Conservation (phyloP, 768 basidiomycete species). For the Hysterangium stoloniferum region DNA sequence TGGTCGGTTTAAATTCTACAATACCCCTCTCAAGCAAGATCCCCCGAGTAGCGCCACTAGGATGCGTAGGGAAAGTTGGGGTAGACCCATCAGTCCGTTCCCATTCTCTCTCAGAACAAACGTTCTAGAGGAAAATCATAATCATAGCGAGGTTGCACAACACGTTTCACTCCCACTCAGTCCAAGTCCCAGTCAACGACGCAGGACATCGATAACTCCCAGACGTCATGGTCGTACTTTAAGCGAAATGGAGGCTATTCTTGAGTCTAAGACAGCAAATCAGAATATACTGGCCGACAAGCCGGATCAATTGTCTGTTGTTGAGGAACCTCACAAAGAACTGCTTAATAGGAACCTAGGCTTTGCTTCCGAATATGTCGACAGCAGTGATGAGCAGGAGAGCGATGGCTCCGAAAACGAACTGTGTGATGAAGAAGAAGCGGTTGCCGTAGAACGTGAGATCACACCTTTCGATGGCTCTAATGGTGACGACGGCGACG, state of each 20-base stretch:
- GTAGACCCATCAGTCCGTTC: slow-evolving; percentile 60
- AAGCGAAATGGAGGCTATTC: slow-evolving; percentile 2
- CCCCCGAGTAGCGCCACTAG: slow-evolving; percentile 52
- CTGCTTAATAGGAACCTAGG: slow-evolving; percentile 14
- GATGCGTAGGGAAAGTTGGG: slow-evolving; percentile 50
- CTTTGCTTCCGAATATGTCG: slow-evolving; percentile 14
- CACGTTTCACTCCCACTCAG: no score
- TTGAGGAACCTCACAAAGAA: slow-evolving; percentile 1
- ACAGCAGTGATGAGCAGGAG: slow-evolving; percentile 21
- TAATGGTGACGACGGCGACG: no score
- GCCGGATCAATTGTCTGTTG: background rate
- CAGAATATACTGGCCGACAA: no score
- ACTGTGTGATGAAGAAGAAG: slow-evolving; percentile 34
- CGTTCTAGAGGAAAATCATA: no score
- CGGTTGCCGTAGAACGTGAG: no score
- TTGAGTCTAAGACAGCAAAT: no score
- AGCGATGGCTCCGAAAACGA: slow-evolving; percentile 26
- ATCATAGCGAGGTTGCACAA: no score
- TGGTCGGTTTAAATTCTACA: slow-evolving; percentile 49
- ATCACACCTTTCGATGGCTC: no score
- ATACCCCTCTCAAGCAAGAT: slow-evolving; percentile 55
- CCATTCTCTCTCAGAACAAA: background rate
- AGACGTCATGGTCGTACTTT: background rate
- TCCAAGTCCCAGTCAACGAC: slow-evolving; percentile 2
- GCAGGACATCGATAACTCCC: background rate